Evolutionary conservation across 805 yeast genomes (phyloP).

Genomic region (Kodamaea kaohsiungensis): DNA sequence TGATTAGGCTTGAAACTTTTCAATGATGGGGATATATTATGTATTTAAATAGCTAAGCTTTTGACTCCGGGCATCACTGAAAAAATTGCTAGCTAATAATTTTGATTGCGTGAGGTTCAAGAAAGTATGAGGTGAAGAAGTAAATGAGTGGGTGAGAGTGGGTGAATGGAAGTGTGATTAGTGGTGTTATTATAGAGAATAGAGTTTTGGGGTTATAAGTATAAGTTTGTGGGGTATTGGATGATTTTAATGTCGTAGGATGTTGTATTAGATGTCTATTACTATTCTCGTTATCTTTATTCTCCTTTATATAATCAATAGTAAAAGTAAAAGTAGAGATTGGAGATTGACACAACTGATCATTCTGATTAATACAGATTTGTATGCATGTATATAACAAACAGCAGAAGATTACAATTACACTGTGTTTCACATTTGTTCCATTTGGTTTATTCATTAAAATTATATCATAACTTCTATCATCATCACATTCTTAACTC

Average conservation of each 20-base stretch:
- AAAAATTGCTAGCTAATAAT: background rate
- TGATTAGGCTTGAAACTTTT: background rate
- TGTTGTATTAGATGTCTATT: no score
- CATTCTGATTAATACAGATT: no score
- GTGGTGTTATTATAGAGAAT: background rate
- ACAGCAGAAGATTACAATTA: no score
- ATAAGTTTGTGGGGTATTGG: no score
- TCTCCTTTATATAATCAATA: no score
- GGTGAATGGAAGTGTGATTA: background rate
- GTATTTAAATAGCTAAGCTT: background rate
- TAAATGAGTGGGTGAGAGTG: background rate
- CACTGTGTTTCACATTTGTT: no score
- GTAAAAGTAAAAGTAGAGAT: no score
- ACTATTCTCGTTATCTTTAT: no score
- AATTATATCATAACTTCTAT: background rate
- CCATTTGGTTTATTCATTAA: no score
- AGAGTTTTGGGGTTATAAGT: background rate
- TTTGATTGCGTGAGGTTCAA: background rate
- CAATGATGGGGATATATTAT: background rate
- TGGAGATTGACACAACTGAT: no score
- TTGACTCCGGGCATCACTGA: constrained; percentile 11
- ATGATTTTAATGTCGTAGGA: no score
- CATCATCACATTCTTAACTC: background rate
- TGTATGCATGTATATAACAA: no score
- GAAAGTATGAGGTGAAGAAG: background rate